Evolutionary conservation across 2,329 filamentous ascomycete species (phyloP), one percentile per base, ranked within the genome.

Genomic region (Xylariaceae sp.): DNA sequence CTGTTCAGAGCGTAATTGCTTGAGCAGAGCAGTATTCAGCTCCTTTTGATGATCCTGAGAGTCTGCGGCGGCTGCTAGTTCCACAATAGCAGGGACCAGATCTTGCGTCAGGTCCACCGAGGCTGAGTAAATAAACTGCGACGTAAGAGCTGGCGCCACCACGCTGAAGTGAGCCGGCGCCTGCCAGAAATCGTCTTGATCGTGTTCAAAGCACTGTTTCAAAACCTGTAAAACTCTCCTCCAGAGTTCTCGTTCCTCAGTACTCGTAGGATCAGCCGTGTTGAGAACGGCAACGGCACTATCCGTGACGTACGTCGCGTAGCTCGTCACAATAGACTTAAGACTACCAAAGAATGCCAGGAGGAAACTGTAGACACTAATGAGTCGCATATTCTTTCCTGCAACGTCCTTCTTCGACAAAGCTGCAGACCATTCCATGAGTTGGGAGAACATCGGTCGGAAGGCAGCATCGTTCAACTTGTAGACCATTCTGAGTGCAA

Each of bases 131-230:
- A 74, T 62, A 58, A 87, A 82, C 54, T 95, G 90, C 19, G 78
- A 74, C 56, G 90, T 79, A 31, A 97, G 77, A 2, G 87, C 83
- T 0, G 79, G 76, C 13, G 84, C 82, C 38, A 97, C 84, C 28
- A 82, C 82, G 51, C 79, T 78, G 66, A 97, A 96, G 73, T 97
- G 92, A 1, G 88, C 81, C 0, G 94, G 93, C 0, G 89, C 84
- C 77, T 96, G 91, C 92, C 92, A 97, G 75, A 96, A 97, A 70
- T 91, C 88, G 68, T 96, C 91, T 71, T 96, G 89, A 66, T 97
- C 94, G 68, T 96, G 84, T 70, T 88, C 81, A 66, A 97, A 96
- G 61, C 84, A 87, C 60, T 84, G 86, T 28, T 80, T 75, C 42
- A 97, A 77, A 17, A 90, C 88, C 48, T 77, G 75, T 46, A 97